phyloP scores from a whole-genome alignment of 306 rosid species.

The Cucurbita pepo region DNA sequence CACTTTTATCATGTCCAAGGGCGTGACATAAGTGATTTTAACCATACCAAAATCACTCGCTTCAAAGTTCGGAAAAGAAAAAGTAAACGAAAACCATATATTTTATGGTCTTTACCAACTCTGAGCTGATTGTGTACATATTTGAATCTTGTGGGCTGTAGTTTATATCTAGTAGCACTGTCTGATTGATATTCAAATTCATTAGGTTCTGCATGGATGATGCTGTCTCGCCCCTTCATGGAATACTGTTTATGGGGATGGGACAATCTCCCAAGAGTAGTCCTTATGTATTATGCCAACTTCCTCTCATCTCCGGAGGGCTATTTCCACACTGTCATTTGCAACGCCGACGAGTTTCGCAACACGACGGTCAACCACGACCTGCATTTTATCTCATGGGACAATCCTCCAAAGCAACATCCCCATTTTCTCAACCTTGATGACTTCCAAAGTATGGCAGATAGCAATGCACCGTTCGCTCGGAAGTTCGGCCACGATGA shows the following conservation, averaged over 20 bases:
- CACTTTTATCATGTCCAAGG: too few relatives aligned
- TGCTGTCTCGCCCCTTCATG: conserved; percentile 59
- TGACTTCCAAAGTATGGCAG: conserved; percentile 45
- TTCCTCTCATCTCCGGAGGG: conserved; percentile 74
- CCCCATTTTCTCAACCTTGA: conserved; percentile 44
- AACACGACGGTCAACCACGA: conserved; percentile 71
- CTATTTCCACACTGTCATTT: conserved; percentile 71
- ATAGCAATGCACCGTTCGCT: conserved; percentile 58
- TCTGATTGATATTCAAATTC: conserved; percentile 1
- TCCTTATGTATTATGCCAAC: conserved; percentile 74
- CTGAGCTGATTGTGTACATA: background rate
- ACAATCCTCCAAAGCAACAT: conserved; percentile 73
- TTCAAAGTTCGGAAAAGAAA: too few relatives aligned
- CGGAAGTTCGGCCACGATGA: conserved; percentile 54
- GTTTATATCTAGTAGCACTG: background rate
- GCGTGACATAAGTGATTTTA: too few relatives aligned
- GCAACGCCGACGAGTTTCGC: conserved; percentile 53
- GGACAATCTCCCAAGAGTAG: conserved; percentile 73
- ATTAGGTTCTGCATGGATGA: conserved; percentile 86
- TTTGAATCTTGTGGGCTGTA: background rate
- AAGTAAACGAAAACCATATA: background rate
- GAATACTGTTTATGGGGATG: conserved; percentile 70
- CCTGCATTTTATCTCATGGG: conserved; percentile 83
- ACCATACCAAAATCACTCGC: too few relatives aligned
- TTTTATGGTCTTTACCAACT: background rate